A percentile compares a stretch with the other conserved stretches of the same genome.
Evolutionary conservation across 2,329 filamentous ascomycete species (phyloP).

Genomic region (Fusarium pininemorale): DNA sequence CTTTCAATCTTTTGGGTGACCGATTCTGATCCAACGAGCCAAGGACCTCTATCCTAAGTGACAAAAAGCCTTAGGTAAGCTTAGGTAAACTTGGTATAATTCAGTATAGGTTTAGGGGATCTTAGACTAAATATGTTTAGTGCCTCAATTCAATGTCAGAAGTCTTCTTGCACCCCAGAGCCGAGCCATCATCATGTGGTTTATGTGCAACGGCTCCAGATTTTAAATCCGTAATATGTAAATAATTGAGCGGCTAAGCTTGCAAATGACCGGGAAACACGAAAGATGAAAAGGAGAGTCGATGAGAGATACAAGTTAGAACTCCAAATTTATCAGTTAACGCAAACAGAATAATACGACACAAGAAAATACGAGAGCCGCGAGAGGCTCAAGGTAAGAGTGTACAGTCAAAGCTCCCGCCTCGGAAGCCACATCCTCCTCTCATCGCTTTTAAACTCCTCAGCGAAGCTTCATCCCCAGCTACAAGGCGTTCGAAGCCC

Average conservation of each 20-base stretch:
- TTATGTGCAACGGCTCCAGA: neutral
- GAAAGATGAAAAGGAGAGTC: neutral
- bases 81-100: no score
- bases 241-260: neutral
- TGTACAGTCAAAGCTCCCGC: slow-evolving; percentile 38
- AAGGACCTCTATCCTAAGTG: no score
- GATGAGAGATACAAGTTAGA: slow-evolving; percentile 17
- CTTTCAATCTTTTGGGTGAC: neutral
- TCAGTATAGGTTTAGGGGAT: no score
- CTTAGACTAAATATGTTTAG: no score
- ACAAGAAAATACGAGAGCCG: slow-evolving; percentile 37
- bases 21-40: neutral
- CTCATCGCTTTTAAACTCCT: slow-evolving; percentile 26
- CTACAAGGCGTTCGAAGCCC: neutral
- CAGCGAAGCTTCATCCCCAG: neutral
- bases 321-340: slow-evolving; percentile 36
- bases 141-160: no score
- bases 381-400: slow-evolving; percentile 33
- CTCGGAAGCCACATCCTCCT: slow-evolving; percentile 15
- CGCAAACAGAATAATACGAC: slow-evolving; percentile 30
- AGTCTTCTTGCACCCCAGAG: no score
- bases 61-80: no score
- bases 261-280: neutral
- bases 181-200: neutral
- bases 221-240: neutral